Evolutionary conservation across 371 early-diverging fungal species (phyloP).

Genomic region (Aphelidium insulamus): DNA sequence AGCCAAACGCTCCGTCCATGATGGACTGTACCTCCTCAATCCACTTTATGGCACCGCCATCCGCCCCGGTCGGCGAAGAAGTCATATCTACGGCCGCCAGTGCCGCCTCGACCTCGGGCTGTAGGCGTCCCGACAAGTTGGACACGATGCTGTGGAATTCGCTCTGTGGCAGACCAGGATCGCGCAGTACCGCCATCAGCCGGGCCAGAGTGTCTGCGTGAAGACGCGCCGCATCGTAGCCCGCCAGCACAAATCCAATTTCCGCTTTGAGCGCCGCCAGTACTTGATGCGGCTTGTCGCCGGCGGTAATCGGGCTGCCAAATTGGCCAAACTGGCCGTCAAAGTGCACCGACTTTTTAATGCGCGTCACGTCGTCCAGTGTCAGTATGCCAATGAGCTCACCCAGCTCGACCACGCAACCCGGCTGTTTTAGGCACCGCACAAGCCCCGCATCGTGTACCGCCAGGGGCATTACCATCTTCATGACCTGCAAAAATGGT

Average conservation of each 20-base stretch:
- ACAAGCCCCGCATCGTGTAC: slow-evolving; percentile 77
- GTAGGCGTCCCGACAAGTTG: slow-evolving; percentile 66
- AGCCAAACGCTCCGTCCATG: too few relatives aligned
- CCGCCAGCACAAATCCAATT: slow-evolving; percentile 57
- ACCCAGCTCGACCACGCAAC: slow-evolving; percentile 61
- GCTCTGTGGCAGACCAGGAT: slow-evolving; percentile 62
- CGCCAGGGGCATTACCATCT: slow-evolving; percentile 94
- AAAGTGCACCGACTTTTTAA: slow-evolving; percentile 70
- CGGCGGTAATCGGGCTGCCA: slow-evolving; percentile 46
- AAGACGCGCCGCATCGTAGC: slow-evolving; percentile 59
- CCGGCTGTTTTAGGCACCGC: slow-evolving; percentile 71
- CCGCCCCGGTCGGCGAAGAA: slow-evolving; percentile 15
- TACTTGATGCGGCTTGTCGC: slow-evolving; percentile 64
- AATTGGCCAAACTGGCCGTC: slow-evolving; percentile 58
- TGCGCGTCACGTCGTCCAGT: slow-evolving; percentile 77
- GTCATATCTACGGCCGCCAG: slow-evolving; percentile 21
- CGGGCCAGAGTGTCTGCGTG: too few relatives aligned
- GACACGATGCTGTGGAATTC: slow-evolving; percentile 63
- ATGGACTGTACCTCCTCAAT: too few relatives aligned
- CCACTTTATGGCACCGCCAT: too few relatives aligned
- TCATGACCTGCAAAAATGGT: slow-evolving; percentile 61
- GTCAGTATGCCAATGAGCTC: slow-evolving; percentile 79
- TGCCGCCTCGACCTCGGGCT: slow-evolving; percentile 36
- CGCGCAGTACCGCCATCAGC: slow-evolving; percentile 43
- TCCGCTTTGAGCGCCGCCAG: slow-evolving; percentile 31